Conservation (phyloP, 2,329 filamentous ascomycete species). For the Gaeumannomyces tritici region DNA sequence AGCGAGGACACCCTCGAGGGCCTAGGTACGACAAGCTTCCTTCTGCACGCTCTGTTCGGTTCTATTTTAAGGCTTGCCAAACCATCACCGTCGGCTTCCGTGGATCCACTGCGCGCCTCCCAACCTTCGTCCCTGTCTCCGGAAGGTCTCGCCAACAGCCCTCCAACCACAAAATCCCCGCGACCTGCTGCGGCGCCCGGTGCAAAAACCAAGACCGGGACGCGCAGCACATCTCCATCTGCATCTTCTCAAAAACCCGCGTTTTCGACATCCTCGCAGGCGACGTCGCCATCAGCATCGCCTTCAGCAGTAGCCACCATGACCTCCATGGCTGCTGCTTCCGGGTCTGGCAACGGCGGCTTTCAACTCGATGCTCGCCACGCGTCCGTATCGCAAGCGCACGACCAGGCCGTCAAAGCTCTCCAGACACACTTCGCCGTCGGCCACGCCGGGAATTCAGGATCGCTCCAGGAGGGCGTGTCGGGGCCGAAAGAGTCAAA, state of each 20-base stretch:
- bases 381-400: background rate
- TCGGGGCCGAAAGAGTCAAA: constrained; percentile 24
- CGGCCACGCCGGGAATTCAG: constrained; percentile 10
- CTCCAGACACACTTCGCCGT: constrained; percentile 13
- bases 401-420: background rate
- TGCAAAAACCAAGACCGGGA: background rate
- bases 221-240: background rate
- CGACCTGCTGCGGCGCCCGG: background rate
- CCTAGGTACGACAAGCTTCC: constrained; percentile 75
- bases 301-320: background rate
- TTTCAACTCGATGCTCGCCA: background rate
- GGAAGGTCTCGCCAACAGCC: background rate
- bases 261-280: background rate
- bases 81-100: constrained; percentile 10
- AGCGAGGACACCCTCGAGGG: constrained; percentile 86
- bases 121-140: constrained; percentile 6
- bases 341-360: background rate
- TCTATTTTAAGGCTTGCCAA: constrained; percentile 59
- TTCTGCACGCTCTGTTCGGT: constrained; percentile 67
- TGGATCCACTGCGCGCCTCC: background rate
- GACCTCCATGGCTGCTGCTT: background rate
- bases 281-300: background rate
- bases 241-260: background rate
- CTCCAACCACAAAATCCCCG: background rate
- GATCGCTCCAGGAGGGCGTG: constrained; percentile 8